Evolutionary conservation across 2,329 filamentous ascomycete species (phyloP).

Genomic region (Penicillium frequentans): DNA sequence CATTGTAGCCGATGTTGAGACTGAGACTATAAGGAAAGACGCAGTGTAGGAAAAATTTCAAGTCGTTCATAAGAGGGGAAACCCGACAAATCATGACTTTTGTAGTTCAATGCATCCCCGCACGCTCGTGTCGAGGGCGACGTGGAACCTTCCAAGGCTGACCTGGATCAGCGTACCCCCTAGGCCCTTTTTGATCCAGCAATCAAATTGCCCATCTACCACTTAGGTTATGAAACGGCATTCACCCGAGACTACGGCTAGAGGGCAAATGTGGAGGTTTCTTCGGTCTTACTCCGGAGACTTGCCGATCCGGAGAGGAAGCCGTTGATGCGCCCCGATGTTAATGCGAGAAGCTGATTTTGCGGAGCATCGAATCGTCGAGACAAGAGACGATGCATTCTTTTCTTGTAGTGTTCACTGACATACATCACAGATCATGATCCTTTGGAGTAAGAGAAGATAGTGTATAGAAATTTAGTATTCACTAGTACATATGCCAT

Average conservation of each 20-base stretch:
- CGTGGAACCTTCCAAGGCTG: neutral
- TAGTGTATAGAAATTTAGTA: too few relatives aligned
- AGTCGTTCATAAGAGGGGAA: neutral
- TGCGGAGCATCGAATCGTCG: too few relatives aligned
- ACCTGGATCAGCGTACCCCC: neutral
- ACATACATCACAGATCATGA: too few relatives aligned
- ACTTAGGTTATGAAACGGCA: neutral
- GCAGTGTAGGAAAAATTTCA: too few relatives aligned
- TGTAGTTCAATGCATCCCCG: neutral
- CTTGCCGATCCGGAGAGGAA: conserved; percentile 7
- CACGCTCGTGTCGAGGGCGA: neutral
- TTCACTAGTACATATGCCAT: too few relatives aligned
- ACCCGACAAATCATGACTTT: neutral
- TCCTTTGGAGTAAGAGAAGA: too few relatives aligned
- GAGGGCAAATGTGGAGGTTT: conserved; percentile 4
- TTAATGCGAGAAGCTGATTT: too few relatives aligned
- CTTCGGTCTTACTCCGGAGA: conserved; percentile 4
- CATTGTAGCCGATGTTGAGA: neutral
- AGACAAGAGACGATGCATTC: too few relatives aligned
- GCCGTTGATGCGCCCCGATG: neutral
- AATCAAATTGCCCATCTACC: neutral
- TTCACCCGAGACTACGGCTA: conserved; percentile 1
- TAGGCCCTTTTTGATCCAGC: neutral
- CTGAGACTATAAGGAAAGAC: too few relatives aligned
- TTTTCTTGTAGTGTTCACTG: too few relatives aligned